These are phyloP conservation scores for Apocynum venetum DNA, from an alignment of 257 asterid genomes.

Conservation along the genomic window DNA sequence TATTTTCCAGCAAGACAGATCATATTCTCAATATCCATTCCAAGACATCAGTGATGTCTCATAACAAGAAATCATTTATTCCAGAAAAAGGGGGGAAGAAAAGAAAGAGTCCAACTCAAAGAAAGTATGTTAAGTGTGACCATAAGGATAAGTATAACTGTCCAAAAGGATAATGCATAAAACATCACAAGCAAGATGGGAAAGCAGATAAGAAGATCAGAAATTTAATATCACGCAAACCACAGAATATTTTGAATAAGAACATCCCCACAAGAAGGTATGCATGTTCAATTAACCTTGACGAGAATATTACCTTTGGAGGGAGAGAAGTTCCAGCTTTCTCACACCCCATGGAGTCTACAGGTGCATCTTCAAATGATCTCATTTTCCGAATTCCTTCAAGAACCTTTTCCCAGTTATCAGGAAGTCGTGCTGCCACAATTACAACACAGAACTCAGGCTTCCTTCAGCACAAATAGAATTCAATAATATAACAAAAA, in stretches of 20 bases:
- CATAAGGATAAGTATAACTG: neutral
- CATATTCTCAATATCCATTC: too few relatives aligned
- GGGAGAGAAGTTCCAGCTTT: conserved; percentile 93
- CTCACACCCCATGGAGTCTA: conserved; percentile 98
- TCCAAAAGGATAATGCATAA: neutral
- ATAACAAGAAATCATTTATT: neutral
- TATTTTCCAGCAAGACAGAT: too few relatives aligned
- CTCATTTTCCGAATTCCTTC: conserved; percentile 86
- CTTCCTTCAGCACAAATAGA: conserved; percentile 4
- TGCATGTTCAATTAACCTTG: neutral
- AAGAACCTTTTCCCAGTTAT: conserved; percentile 73
- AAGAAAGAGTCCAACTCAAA: too few relatives aligned
- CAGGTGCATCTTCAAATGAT: conserved; percentile 89
- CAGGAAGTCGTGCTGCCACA: conserved; percentile 52
- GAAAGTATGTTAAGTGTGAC: too few relatives aligned
- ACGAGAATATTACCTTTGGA: conserved; percentile 53
- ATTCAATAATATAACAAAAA: neutral
- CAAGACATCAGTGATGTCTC: too few relatives aligned
- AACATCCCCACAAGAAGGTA: neutral
- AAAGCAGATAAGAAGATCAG: neutral
- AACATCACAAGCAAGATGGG: neutral
- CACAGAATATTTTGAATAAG: neutral
- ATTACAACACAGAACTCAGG: conserved; percentile 6
- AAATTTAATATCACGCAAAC: neutral
- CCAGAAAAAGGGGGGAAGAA: neutral